These are phyloP conservation scores for Chenopodium formosanum DNA, from an alignment of 148 eudicot genomes.

Conservation along the genomic window DNA sequence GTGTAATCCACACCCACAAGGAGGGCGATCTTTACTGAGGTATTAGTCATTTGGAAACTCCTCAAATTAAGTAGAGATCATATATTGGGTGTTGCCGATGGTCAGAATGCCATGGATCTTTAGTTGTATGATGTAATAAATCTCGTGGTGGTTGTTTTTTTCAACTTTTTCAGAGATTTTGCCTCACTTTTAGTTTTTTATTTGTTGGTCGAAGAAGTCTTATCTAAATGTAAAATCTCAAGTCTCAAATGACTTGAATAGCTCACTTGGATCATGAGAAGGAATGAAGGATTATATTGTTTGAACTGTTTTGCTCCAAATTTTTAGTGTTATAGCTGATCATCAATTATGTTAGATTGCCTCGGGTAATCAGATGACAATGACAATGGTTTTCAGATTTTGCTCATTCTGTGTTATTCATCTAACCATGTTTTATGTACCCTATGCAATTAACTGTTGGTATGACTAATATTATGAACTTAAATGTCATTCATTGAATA, in stretches of 20 bases:
- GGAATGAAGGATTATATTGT: neutral
- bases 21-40: conserved; percentile 63
- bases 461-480: no score
- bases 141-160: neutral
- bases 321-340: no score
- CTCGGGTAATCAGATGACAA: no score
- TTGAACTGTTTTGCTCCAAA: neutral
- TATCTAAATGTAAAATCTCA: neutral
- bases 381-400: no score
- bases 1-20: conserved; percentile 81
- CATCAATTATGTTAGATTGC: no score
- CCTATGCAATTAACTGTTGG: no score
- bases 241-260: neutral
- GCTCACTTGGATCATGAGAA: neutral
- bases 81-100: conserved; percentile 4
- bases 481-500: no score
- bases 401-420: no score
- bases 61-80: neutral
- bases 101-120: neutral
- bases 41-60: no score
- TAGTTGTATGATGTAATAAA: conserved; percentile 16
- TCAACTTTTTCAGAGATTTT: neutral
- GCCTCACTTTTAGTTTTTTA: neutral
- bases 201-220: neutral
- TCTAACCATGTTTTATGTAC: no score